Evolutionary conservation across 2,329 filamentous ascomycete species (phyloP), one percentile per base, ranked within the genome.

Genomic region (Plenodomus biglobosus): DNA sequence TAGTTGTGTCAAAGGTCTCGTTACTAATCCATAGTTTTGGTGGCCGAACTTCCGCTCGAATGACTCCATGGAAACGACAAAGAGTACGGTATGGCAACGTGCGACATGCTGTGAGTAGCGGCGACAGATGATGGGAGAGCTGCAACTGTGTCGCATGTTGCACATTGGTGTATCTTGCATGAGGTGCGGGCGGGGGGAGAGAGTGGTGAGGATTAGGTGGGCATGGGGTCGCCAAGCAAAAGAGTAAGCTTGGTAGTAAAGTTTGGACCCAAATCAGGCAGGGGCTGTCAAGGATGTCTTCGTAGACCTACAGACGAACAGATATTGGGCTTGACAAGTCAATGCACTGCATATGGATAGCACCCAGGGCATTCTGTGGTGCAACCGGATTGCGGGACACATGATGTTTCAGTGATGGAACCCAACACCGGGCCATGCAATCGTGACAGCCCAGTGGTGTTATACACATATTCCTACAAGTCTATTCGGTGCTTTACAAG

Each of bases 401-500:
- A 44, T 30, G 37, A 32, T 41, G 38, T 41, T 38, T n/a, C 40
- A 34, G 7, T 32, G 27, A 32, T 11, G 15, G 13, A 32, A 46
- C 43, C 47, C 40, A 52, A 48, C 46, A 49, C 46, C 50, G 27
- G 27, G 10, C 22, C 22, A 24, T 24, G 22, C 22, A 24, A 24
- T 32, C 11, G 27, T 32, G 27, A 8, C 13, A 32, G 27, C 27
- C 27, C 13, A 48, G 42, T 43, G 39, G 36, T 52, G 40, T 52
- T 55, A 42, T 58, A 58, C 55, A 58, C 39, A 45, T 48, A 49
- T 44, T 44, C 53, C 46, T 58, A 61, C 56, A 61, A 47, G 53
- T 38, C 20, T 20, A 7, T 20, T 22, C 37, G 13, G 20, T 21
- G 24, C 35, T 22, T 27, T 20, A 36, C 11, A 47, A 46, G 8